Base-by-base conservation (phyloP, 495 filamentous ascomycete species). In the Hyaloscypha variabilis region DNA sequence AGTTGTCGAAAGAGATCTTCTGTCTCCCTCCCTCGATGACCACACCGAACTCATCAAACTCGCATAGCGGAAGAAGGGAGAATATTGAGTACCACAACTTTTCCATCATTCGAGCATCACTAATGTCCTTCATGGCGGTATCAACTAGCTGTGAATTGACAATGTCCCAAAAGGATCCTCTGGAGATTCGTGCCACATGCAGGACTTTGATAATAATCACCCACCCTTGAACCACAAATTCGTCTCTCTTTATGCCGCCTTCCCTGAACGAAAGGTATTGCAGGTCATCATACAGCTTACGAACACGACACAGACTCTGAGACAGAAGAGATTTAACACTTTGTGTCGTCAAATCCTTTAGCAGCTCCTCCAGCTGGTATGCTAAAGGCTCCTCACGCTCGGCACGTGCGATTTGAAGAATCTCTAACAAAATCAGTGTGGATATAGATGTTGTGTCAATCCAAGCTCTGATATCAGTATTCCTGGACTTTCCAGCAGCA, bases 71-170 rank as follows among this genome's bases (percentile, higher is more conserved):
- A 13, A 97, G 76, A 2, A 92, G 72, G 0, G 85, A 86, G 69
- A 94, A 96, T 49, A 93, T 66, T n/a, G 81, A 77, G 42, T 82
- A 82, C 95, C 95, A 99, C 10, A 81, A 74, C 8, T 73, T 73
- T 71, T 99, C 95, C 36, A 96, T 82, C 14, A 70, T 65, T 14
- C 74, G 73, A 29, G 89, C 75, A 68, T 94, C 83, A 23, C 72
- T 74, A n/a, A 71, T 67, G 26, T 68, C 62, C 4, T 72, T 68
- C n/a, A 77, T 58, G 5, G 62, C 52, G 14, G 75, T 63, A 4
- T 28, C 17, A 6, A 69, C 59, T 64, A 89, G 76, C 58, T 79
- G 75, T 8, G 76, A 67, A 60, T 87, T 84, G 2, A 85, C 67
- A 19, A 87, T 74, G 70, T 80, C 81, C 85, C 83, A 94, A 66